Evolutionary conservation across 2,329 filamentous ascomycete species (phyloP).

Genomic region (Alternaria tenuissima): DNA sequence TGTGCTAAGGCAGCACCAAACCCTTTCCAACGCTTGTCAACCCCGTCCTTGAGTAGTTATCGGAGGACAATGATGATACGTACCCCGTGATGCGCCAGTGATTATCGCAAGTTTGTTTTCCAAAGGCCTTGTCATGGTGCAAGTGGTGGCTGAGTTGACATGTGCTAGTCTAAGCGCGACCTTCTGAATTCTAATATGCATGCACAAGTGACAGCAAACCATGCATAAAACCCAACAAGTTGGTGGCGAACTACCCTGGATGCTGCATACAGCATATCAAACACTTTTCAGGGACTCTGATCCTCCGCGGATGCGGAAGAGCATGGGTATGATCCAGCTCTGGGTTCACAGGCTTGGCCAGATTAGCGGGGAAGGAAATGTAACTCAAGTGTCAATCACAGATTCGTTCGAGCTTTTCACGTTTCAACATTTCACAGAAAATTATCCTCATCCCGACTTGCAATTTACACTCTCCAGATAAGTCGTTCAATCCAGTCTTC

Average conservation of each 20-base stretch:
- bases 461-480: no score
- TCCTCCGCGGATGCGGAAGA: background rate
- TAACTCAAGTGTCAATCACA: no score
- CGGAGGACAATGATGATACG: conserved; percentile 1
- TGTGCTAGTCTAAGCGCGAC: background rate
- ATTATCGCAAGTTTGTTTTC: conserved; percentile 79
- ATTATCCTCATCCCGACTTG: no score
- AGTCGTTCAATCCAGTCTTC: no score
- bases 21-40: conserved; percentile 57
- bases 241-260: background rate
- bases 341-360: background rate
- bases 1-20: conserved; percentile 72
- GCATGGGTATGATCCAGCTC: background rate
- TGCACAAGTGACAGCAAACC: background rate
- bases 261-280: background rate
- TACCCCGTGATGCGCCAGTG: conserved; percentile 79
- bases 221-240: background rate
- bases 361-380: no score
- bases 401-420: no score
- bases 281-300: background rate
- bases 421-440: no score
- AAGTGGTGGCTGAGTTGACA: background rate
- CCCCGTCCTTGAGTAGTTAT: background rate
- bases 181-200: background rate
- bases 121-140: conserved; percentile 24